A percentile compares a stretch with the other conserved stretches of the same genome.
Evolutionary conservation across 129 eudicot genomes (phyloP).

Genomic region (Ambrosia artemisiifolia): DNA sequence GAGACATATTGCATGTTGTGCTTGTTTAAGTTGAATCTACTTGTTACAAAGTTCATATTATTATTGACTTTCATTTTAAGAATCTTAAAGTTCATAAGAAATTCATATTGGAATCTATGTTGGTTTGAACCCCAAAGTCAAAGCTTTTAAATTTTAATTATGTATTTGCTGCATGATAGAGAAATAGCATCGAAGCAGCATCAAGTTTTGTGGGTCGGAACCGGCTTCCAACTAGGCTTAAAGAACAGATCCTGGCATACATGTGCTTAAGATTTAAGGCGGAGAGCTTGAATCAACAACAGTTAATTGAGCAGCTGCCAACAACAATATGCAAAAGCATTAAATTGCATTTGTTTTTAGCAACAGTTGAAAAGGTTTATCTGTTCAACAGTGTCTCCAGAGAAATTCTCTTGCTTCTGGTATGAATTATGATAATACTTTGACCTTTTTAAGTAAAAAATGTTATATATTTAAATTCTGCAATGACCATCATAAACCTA

Average conservation of each 20-base stretch:
- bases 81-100: neutral
- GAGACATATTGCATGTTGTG: neutral
- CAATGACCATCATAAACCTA: neutral
- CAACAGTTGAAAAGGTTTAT: slow-evolving; percentile 67
- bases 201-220: slow-evolving; percentile 87
- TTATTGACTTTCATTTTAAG: neutral
- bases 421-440: slow-evolving; percentile 22
- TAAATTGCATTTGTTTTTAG: slow-evolving; percentile 70
- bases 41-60: neutral
- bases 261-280: slow-evolving; percentile 95
- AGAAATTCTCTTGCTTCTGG: slow-evolving; percentile 75
- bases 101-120: too few relatives aligned
- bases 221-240: slow-evolving; percentile 69
- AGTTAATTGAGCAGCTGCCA: slow-evolving; percentile 81
- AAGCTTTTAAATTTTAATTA: neutral
- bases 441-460: slow-evolving; percentile 12
- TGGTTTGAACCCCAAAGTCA: too few relatives aligned
- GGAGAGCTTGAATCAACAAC: slow-evolving; percentile 85
- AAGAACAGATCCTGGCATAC: slow-evolving; percentile 77
- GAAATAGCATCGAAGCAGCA: slow-evolving; percentile 93
- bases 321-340: slow-evolving; percentile 80
- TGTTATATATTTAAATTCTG: neutral
- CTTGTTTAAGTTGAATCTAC: neutral
- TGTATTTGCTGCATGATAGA: slow-evolving; percentile 38
- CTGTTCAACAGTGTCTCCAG: slow-evolving; percentile 64